phyloP scores from a whole-genome alignment of 805 yeast genomes.

The Starmerella apicola region DNA sequence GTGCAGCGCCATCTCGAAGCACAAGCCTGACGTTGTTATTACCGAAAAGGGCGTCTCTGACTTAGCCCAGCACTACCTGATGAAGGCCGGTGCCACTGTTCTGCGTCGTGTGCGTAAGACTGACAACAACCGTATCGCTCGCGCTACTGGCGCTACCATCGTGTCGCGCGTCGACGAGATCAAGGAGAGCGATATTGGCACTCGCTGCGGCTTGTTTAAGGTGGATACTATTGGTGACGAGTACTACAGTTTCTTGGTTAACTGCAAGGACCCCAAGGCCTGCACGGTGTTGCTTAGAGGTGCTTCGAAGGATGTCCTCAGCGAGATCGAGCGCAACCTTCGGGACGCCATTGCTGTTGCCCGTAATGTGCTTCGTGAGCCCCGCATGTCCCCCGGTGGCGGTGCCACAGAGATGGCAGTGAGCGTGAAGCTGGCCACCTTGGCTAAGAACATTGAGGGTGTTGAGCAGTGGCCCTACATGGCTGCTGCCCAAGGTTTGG shows the following conservation, averaged over 20 bases:
- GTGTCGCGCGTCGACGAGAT: slow-evolving; percentile 92
- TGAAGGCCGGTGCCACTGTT: slow-evolving; percentile 86
- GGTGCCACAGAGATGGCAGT: slow-evolving; percentile 99
- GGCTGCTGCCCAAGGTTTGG: slow-evolving; percentile 98
- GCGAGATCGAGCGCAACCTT: slow-evolving; percentile 90
- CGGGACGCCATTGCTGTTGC: slow-evolving; percentile 99
- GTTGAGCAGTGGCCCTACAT: slow-evolving; percentile 97
- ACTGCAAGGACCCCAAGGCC: slow-evolving; percentile 79
- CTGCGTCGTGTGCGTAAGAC: slow-evolving; percentile 90
- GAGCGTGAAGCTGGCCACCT: slow-evolving; percentile 72
- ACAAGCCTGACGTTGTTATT: slow-evolving; percentile 86
- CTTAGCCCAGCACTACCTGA: slow-evolving; percentile 88
- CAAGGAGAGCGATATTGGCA: slow-evolving; percentile 81
- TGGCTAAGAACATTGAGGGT: slow-evolving; percentile 86
- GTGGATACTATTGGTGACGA: slow-evolving; percentile 96
- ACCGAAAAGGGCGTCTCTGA: slow-evolving; percentile 98
- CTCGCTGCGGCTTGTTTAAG: slow-evolving; percentile 77
- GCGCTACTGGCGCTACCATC: slow-evolving; percentile 96
- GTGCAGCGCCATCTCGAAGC: slow-evolving; percentile 72
- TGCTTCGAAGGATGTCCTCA: slow-evolving; percentile 89
- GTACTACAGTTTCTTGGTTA: slow-evolving; percentile 73
- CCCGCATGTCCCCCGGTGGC: slow-evolving; percentile 94
- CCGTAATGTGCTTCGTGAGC: slow-evolving; percentile 87
- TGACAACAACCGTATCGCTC: slow-evolving; percentile 90
- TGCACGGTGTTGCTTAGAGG: slow-evolving; percentile 91